These are phyloP conservation scores for Capillidium rhysosporum DNA, from an alignment of 371 early-diverging fungal species.

Conservation along the genomic window DNA sequence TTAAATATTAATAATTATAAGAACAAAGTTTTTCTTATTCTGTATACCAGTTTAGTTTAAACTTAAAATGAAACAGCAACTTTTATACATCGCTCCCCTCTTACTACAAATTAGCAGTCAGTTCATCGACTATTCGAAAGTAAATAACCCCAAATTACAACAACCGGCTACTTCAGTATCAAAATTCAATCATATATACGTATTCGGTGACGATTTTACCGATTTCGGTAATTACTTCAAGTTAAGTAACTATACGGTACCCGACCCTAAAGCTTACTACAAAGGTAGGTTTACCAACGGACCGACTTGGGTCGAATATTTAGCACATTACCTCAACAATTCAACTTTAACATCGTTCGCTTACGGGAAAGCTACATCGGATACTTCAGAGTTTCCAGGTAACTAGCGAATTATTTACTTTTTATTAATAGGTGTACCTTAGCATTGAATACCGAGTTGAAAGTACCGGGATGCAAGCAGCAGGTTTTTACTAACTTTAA, in stretches of 20 bases:
- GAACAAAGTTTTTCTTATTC: no score
- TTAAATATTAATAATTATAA: no score
- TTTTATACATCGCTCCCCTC: no score
- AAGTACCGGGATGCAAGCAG: neutral
- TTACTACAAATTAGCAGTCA: no score
- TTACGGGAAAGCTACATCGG: neutral
- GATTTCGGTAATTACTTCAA: neutral
- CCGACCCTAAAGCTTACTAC: neutral
- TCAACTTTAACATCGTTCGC: neutral
- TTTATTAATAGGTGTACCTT: neutral
- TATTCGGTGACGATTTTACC: slow-evolving; percentile 2
- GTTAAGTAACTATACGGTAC: neutral
- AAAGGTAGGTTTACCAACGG: neutral
- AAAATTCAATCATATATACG: neutral
- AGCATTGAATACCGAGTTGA: neutral
- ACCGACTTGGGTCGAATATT: neutral
- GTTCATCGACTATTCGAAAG: no score
- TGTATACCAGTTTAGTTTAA: no score
- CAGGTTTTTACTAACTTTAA: neutral
- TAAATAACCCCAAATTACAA: no score
- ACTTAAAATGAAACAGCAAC: no score
- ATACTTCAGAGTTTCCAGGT: neutral
- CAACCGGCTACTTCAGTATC: no score
- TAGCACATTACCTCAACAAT: neutral
- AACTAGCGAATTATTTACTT: neutral